These are phyloP conservation scores for Trichophyton schoenleinii DNA, from an alignment of 2,329 filamentous ascomycete species.

Conservation along the genomic window DNA sequence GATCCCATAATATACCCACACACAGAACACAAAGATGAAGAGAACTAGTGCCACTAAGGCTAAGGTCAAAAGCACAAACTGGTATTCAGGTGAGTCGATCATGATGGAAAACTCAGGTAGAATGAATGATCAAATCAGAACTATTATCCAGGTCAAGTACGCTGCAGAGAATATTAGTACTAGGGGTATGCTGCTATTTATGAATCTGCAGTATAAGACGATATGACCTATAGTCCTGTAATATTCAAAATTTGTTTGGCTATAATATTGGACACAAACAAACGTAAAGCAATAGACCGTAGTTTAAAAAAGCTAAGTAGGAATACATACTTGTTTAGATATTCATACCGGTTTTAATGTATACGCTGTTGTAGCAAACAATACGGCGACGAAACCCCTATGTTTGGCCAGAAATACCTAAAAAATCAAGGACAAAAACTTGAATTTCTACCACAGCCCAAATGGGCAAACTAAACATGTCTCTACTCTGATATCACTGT, in stretches of 20 bases:
- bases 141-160: too few relatives aligned
- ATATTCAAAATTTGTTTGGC: too few relatives aligned
- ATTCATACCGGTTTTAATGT: background rate
- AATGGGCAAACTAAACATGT: background rate
- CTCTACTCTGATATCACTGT: background rate
- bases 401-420: background rate
- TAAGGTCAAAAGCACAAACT: background rate
- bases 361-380: background rate
- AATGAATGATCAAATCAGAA: too few relatives aligned
- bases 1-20: background rate
- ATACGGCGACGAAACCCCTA: background rate
- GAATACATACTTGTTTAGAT: background rate
- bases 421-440: background rate
- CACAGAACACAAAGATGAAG: background rate
- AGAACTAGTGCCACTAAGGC: background rate
- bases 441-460: too few relatives aligned
- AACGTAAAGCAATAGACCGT: background rate
- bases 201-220: too few relatives aligned
- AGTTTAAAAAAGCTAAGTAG: background rate
- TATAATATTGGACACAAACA: background rate
- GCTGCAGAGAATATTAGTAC: too few relatives aligned
- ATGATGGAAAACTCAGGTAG: background rate
- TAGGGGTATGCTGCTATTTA: too few relatives aligned
- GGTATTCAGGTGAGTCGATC: background rate
- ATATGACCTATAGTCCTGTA: too few relatives aligned